phyloP scores from a whole-genome alignment of 1,139 yeast species.

The Taphrina pruni region DNA sequence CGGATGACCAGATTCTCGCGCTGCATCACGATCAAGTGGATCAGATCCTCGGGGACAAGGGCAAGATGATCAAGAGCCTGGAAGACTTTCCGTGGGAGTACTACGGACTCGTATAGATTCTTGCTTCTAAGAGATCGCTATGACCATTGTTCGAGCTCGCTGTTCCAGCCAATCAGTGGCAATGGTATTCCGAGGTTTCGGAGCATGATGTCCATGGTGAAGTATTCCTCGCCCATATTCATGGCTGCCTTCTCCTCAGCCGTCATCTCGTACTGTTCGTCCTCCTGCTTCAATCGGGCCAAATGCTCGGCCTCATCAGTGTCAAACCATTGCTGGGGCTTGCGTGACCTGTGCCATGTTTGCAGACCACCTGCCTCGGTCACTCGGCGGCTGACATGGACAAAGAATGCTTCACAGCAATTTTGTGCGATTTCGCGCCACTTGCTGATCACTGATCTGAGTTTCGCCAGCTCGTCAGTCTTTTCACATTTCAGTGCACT shows the following conservation, averaged over 20 bases:
- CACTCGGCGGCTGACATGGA: conserved; percentile 6
- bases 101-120: conserved; percentile 12
- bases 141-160: conserved; percentile 19
- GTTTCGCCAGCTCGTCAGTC: background rate
- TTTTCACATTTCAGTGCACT: conserved; percentile 6
- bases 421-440: conserved; percentile 19
- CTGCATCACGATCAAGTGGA: conserved; percentile 57
- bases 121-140: background rate
- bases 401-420: conserved; percentile 23
- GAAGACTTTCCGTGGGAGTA: conserved; percentile 26
- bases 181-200: conserved; percentile 15
- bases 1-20: conserved; percentile 72
- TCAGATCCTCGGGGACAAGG: conserved; percentile 56
- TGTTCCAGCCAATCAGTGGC: conserved; percentile 23
- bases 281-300: background rate
- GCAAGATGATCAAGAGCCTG: conserved; percentile 13
- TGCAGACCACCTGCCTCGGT: conserved; percentile 14
- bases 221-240: conserved; percentile 15
- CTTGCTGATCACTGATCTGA: conserved; percentile 1
- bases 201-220: conserved; percentile 27
- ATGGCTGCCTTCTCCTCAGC: conserved; percentile 23
- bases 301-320: background rate
- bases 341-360: conserved; percentile 15
- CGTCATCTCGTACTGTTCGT: conserved; percentile 7
- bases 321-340: conserved; percentile 15